phyloP scores from a whole-genome alignment of 495 filamentous ascomycete genomes.

The Penicillium ochrochloron region DNA sequence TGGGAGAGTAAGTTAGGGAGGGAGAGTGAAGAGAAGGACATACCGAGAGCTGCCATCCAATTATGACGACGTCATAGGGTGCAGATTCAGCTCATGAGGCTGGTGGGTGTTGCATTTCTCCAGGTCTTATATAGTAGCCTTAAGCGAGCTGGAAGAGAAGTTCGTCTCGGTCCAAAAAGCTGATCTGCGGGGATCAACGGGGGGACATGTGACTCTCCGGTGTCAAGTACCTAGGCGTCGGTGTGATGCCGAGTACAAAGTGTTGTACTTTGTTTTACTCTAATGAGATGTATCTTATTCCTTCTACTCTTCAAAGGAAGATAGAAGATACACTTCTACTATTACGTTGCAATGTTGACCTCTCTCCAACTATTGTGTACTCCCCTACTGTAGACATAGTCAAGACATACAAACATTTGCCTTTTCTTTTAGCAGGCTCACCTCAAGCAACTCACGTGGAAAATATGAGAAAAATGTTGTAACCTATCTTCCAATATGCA shows the following conservation, averaged over 20 bases:
- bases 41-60: constrained; percentile 71
- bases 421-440: too few species aligned
- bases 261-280: not conserved
- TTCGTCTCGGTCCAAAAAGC: constrained; percentile 25
- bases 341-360: not conserved
- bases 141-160: constrained; percentile 19
- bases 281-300: not conserved
- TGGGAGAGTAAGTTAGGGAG: not conserved
- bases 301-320: not conserved
- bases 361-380: not conserved
- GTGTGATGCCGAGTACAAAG: not conserved
- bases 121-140: constrained; percentile 5
- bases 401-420: not conserved
- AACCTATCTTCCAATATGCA: not conserved
- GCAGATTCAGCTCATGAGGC: constrained; percentile 28
- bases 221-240: not conserved
- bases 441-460: not conserved
- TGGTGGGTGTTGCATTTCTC: constrained; percentile 23
- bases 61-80: constrained; percentile 44
- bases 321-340: not conserved
- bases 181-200: constrained; percentile 34
- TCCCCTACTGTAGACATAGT: not conserved
- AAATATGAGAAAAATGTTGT: not conserved
- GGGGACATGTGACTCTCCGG: constrained; percentile 37
- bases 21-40: constrained; percentile 23